Percentiles rank a stretch among this genome's conserved stretches.
These are phyloP conservation scores for Chlamydomonas eustigma DNA, from an alignment of 139 green algal genomes.

Conservation along the genomic window DNA sequence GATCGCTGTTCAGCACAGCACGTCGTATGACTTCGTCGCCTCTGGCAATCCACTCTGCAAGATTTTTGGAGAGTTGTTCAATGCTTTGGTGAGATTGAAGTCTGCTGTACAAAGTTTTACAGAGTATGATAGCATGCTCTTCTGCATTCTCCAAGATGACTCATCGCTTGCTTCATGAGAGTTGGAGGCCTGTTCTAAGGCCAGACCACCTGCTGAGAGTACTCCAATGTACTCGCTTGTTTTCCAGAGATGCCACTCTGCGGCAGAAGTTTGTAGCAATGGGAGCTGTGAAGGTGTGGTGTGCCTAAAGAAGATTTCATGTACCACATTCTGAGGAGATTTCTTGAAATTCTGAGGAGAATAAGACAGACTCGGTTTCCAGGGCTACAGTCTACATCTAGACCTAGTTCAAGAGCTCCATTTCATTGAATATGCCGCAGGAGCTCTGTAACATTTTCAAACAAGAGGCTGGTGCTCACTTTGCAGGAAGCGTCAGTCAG, in stretches of 20 bases:
- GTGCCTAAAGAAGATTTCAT: no score
- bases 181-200: slow-evolving; percentile 13
- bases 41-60: slow-evolving; percentile 7
- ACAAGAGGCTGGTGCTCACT: slow-evolving; percentile 27
- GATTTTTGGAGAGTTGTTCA: slow-evolving; percentile 29
- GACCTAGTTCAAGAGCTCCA: no score
- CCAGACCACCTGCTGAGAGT: slow-evolving; percentile 39
- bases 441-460: slow-evolving; percentile 22
- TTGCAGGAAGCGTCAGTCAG: slow-evolving; percentile 23
- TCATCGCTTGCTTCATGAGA: slow-evolving; percentile 16
- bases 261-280: slow-evolving; percentile 24
- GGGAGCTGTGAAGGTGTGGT: slow-evolving; percentile 24
- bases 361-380: no score
- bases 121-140: no score
- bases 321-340: no score
- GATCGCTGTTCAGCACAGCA: slow-evolving; percentile 34
- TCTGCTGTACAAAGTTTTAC: no score
- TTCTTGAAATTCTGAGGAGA: not conserved
- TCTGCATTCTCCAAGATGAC: slow-evolving; percentile 17
- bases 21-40: slow-evolving; percentile 33
- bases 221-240: slow-evolving; percentile 36
- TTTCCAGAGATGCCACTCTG: slow-evolving; percentile 24
- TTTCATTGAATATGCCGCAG: slow-evolving; percentile 17
- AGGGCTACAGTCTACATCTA: no score
- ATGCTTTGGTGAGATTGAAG: slow-evolving; percentile 25